A percentile compares a stretch with the other conserved stretches of the same genome.
Evolutionary conservation across 2,329 filamentous ascomycete species (phyloP).

Genomic region (Metarhizium album): DNA sequence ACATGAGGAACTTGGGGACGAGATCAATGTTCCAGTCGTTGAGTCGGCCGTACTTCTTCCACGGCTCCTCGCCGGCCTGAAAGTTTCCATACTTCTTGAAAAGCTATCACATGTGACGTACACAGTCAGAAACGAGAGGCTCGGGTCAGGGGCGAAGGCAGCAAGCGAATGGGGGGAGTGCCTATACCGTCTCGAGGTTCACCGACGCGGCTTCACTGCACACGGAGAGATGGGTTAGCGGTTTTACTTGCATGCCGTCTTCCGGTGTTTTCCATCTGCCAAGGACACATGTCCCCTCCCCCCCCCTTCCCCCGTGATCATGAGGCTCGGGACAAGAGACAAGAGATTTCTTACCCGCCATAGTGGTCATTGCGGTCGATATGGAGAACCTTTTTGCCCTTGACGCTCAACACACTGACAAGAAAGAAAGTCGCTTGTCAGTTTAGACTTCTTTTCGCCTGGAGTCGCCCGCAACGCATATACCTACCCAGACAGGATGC

Average conservation of each 20-base stretch:
- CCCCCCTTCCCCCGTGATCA: too few relatives aligned
- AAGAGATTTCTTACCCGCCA: conserved; percentile 71
- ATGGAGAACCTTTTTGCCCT: conserved; percentile 98
- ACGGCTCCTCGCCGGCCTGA: conserved; percentile 70
- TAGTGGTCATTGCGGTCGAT: conserved; percentile 99
- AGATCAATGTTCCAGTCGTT: conserved; percentile 99
- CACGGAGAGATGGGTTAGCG: conserved; percentile 18
- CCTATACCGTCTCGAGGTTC: conserved; percentile 80
- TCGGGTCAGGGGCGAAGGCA: conserved; percentile 7
- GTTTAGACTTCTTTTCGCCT: background rate
- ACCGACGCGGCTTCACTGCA: conserved; percentile 79
- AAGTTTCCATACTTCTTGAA: conserved; percentile 96
- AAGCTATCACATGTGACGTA: conserved; percentile 47
- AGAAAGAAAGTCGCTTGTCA: conserved; percentile 23
- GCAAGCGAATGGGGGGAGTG: conserved; percentile 7
- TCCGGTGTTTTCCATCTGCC: background rate
- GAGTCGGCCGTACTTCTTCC: conserved; percentile 92
- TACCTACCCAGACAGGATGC: conserved; percentile 87
- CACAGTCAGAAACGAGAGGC: conserved; percentile 10
- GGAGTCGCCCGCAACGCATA: background rate
- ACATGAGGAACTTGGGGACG: conserved; percentile 97
- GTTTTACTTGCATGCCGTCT: background rate
- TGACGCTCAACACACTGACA: conserved; percentile 77
- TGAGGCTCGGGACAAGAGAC: background rate
- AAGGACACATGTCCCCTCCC: too few relatives aligned